phyloP scores from a whole-genome alignment of 805 yeast species.

The Schwanniomyces occidentalis region DNA sequence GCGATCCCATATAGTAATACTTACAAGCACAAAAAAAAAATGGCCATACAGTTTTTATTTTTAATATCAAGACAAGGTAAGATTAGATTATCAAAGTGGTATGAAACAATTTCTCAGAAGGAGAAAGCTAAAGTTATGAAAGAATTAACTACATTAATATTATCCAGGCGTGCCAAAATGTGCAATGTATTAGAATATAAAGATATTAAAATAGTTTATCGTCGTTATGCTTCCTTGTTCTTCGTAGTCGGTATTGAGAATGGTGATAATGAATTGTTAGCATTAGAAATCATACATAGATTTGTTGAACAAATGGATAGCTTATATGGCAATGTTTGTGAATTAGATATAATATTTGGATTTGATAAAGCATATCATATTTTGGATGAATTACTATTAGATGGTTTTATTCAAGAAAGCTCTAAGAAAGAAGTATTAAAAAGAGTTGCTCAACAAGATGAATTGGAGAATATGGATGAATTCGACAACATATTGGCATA shows the following conservation, averaged over 20 bases:
- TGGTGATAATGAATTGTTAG: constrained; percentile 82
- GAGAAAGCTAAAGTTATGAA: constrained; percentile 82
- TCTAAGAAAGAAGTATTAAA: constrained; percentile 77
- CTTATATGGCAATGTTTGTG: constrained; percentile 94
- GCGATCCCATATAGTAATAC: too few relatives aligned
- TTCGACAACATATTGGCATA: constrained; percentile 40
- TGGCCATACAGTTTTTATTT: constrained; percentile 80
- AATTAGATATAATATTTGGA: constrained; percentile 93
- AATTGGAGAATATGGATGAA: constrained; percentile 77
- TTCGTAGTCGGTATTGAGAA: constrained; percentile 84
- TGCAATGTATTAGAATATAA: constrained; percentile 89
- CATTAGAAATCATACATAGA: constrained; percentile 85
- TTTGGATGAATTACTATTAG: constrained; percentile 84
- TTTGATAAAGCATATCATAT: constrained; percentile 92
- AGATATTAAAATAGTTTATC: constrained; percentile 81
- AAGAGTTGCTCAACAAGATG: constrained; percentile 81
- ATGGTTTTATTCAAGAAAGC: constrained; percentile 84
- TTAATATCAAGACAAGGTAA: constrained; percentile 93
- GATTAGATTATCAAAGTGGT: constrained; percentile 93
- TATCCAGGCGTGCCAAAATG: constrained; percentile 89
- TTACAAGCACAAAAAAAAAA: too few relatives aligned
- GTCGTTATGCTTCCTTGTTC: constrained; percentile 90
- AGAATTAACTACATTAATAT: constrained; percentile 82
- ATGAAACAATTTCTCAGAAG: constrained; percentile 74
- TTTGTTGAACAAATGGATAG: constrained; percentile 97